A percentile compares a stretch with the other conserved stretches of the same genome.
phyloP scores from a whole-genome alignment of 192 early-diverging fungal species.

The Coemansia reversa region DNA sequence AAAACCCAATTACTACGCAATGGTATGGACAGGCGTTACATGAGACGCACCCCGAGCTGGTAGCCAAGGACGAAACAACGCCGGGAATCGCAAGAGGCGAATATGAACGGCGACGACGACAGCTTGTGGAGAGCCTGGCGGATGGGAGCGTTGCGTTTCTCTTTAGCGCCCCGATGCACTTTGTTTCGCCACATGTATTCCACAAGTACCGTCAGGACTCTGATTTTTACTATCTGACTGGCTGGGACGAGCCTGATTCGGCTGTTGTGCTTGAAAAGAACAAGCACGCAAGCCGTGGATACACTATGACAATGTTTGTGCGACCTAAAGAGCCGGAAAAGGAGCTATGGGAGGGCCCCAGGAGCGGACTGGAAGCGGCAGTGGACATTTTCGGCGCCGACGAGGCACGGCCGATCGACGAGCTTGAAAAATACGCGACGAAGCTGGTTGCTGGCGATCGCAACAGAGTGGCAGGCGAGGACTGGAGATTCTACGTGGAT shows the following conservation, averaged over 20 bases:
- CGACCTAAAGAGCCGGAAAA: slow-evolving; percentile 68
- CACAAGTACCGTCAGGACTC: slow-evolving; percentile 94
- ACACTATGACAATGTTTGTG: slow-evolving; percentile 86
- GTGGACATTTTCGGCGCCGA: slow-evolving; percentile 79
- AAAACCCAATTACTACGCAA: slow-evolving; percentile 41
- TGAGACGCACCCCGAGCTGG: slow-evolving; percentile 79
- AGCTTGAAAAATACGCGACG: slow-evolving; percentile 20
- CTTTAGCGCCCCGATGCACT: slow-evolving; percentile 74
- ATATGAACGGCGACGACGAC: slow-evolving; percentile 71
- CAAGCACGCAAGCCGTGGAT: slow-evolving; percentile 49
- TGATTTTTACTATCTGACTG: slow-evolving; percentile 85
- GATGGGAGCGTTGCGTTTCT: slow-evolving; percentile 67
- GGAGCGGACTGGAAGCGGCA: slow-evolving; percentile 78
- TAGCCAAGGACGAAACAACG: slow-evolving; percentile 74
- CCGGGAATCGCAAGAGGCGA: slow-evolving; percentile 75
- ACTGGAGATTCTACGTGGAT: slow-evolving; percentile 24
- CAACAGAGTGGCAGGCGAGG: slow-evolving; percentile 4
- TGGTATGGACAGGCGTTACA: slow-evolving; percentile 78
- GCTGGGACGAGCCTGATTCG: slow-evolving; percentile 91
- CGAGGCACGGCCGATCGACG: slow-evolving; percentile 51
- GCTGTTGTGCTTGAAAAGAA: slow-evolving; percentile 66
- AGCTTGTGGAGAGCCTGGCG: slow-evolving; percentile 63
- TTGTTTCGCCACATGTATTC: slow-evolving; percentile 88
- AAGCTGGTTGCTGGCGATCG: slow-evolving; percentile 17
- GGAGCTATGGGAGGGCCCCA: slow-evolving; percentile 92